These are phyloP conservation scores for Aspergillus sclerotiicarbonarius DNA, from an alignment of 495 filamentous ascomycete species.

Conservation along the genomic window DNA sequence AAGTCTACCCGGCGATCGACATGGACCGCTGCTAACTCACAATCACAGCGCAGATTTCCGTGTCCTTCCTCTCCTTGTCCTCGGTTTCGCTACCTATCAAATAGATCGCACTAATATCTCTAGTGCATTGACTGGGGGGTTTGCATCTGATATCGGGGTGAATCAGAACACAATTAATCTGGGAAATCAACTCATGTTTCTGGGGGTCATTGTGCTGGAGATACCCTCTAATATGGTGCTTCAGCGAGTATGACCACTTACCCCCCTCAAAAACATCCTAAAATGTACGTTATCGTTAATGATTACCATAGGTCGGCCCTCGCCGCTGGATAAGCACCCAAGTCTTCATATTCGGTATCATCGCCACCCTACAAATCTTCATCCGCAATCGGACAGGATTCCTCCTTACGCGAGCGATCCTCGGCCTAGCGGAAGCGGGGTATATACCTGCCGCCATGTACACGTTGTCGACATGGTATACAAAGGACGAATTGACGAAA, in stretches of 20 bases:
- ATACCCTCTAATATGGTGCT: conserved; percentile 52
- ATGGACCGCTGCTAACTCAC: background rate
- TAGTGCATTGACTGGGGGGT: conserved; percentile 42
- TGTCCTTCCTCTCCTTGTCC: conserved; percentile 44
- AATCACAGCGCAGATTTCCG: conserved; percentile 35
- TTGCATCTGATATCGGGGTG: conserved; percentile 43
- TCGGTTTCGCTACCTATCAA: conserved; percentile 51
- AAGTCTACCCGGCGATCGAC: background rate
- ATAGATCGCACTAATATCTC: conserved; percentile 50
- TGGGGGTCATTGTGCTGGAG: conserved; percentile 53
- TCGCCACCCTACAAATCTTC: conserved; percentile 53
- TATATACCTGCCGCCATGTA: conserved; percentile 58
- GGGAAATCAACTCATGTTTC: conserved; percentile 52
- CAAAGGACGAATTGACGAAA: conserved; percentile 45
- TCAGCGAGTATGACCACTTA: conserved; percentile 13
- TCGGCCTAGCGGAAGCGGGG: conserved; percentile 53
- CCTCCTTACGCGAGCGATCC: conserved; percentile 41
- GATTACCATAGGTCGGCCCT: conserved; percentile 49
- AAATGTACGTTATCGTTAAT: no score
- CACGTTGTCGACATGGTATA: conserved; percentile 58
- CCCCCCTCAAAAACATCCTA: no score
- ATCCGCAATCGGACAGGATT: conserved; percentile 44
- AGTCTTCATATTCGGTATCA: conserved; percentile 50
- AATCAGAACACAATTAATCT: conserved; percentile 53
- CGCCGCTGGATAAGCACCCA: conserved; percentile 49